Evolutionary conservation across 2,329 filamentous ascomycete species (phyloP).

Genomic region (Neofusicoccum ribis): DNA sequence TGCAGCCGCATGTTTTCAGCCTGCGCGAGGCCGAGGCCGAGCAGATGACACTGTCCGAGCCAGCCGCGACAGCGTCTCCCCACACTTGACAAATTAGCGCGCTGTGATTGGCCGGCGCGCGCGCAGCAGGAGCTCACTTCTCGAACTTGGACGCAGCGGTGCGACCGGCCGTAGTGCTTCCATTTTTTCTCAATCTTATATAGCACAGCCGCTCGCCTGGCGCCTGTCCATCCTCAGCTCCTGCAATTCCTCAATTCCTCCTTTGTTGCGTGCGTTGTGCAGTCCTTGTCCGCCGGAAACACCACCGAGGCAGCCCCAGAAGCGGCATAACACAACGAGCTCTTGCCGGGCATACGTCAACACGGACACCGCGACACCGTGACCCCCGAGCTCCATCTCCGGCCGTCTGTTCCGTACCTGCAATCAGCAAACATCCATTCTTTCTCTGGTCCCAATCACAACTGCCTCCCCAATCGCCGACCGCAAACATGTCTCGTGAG

Average conservation of each 20-base stretch:
- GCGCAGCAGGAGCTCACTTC: background rate
- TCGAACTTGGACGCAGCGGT: background rate
- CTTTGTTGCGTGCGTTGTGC: background rate
- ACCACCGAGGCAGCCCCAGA: background rate
- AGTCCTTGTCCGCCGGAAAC: background rate
- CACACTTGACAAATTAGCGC: background rate
- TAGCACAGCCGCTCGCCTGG: background rate
- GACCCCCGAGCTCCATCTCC: background rate
- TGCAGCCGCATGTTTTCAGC: background rate
- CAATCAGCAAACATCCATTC: too few species aligned
- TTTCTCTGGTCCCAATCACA: too few species aligned
- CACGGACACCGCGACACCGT: background rate
- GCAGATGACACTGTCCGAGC: background rate
- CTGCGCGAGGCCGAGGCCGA: background rate
- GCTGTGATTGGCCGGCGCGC: background rate
- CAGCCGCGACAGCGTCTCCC: background rate
- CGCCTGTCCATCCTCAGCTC: background rate
- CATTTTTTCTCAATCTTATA: background rate
- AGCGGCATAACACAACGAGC: background rate
- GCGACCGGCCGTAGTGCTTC: background rate
- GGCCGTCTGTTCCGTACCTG: background rate
- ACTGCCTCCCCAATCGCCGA: too few species aligned
- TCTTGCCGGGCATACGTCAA: background rate
- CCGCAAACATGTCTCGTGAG: constrained; percentile 3
- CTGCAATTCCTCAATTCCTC: background rate